Evolutionary conservation across 257 asterid species (phyloP).

Genomic region (Jacaranda mimosifolia): DNA sequence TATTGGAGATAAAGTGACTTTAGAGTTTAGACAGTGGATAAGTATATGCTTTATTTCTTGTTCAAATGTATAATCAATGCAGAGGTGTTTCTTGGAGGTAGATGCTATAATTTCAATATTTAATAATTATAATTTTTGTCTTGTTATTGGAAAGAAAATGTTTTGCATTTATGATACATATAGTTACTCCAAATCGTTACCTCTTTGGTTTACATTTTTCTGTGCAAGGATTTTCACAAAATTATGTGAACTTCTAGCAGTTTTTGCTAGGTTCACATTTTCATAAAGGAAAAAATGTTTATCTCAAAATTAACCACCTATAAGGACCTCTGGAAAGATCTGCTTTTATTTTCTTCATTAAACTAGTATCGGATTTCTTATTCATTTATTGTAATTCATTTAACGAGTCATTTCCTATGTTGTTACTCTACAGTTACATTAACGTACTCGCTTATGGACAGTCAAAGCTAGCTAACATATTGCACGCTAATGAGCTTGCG

Average conservation of each 20-base stretch:
- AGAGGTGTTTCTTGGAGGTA: not conserved
- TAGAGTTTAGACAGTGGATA: not conserved
- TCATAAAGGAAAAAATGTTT: not conserved
- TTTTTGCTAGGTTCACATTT: not conserved
- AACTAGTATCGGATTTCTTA: constrained; percentile 7
- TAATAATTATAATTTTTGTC: not conserved
- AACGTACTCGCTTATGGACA: constrained; percentile 73
- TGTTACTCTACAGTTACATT: constrained; percentile 54
- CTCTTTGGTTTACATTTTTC: not conserved
- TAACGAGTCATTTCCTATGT: constrained; percentile 6
- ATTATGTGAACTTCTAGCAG: not conserved
- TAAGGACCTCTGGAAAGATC: not conserved
- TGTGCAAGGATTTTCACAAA: not conserved
- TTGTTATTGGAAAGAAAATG: not conserved
- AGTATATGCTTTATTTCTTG: not conserved
- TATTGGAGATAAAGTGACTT: not conserved
- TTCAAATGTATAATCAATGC: not conserved
- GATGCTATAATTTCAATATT: not conserved
- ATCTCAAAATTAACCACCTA: not conserved
- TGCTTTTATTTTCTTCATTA: not conserved
- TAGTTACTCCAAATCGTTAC: not conserved
- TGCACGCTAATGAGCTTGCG: constrained; percentile 78
- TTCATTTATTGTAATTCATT: not conserved
- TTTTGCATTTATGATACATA: not conserved
- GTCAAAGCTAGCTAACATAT: constrained; percentile 80